Conservation (phyloP, 2,329 filamentous ascomycete species). For the Aspergillus sp. region DNA sequence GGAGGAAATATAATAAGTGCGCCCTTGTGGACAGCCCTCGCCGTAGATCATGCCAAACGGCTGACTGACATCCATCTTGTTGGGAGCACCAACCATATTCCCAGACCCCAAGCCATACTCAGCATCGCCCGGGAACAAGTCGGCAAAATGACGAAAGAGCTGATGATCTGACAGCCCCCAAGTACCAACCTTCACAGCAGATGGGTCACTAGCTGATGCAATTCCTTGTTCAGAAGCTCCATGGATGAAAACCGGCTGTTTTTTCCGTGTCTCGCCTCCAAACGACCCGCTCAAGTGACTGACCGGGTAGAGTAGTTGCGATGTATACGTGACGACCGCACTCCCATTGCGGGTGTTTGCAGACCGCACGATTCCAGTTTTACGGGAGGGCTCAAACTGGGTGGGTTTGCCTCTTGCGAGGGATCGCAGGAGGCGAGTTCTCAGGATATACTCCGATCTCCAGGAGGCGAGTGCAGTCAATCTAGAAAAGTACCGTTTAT, state of each 20-base stretch:
- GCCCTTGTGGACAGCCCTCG: slow-evolving; percentile 81
- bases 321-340: slow-evolving; percentile 80
- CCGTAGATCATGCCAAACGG: slow-evolving; percentile 79
- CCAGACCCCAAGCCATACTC: slow-evolving; percentile 78
- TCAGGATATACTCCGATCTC: slow-evolving; percentile 90
- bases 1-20: slow-evolving; percentile 70
- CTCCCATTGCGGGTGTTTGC: slow-evolving; percentile 63
- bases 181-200: slow-evolving; percentile 69
- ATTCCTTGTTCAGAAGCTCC: slow-evolving; percentile 75
- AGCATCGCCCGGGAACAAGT: slow-evolving; percentile 68
- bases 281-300: slow-evolving; percentile 80
- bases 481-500: slow-evolving; percentile 76
- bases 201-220: slow-evolving; percentile 77
- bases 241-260: slow-evolving; percentile 75
- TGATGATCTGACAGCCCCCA: slow-evolving; percentile 80
- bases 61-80: slow-evolving; percentile 88
- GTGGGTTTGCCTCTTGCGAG: slow-evolving; percentile 75
- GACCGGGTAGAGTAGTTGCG: slow-evolving; percentile 74
- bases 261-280: slow-evolving; percentile 63
- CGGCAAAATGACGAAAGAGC: slow-evolving; percentile 72
- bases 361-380: slow-evolving; percentile 52
- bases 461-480: slow-evolving; percentile 84
- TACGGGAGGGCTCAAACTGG: slow-evolving; percentile 49
- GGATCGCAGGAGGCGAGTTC: slow-evolving; percentile 79
- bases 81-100: slow-evolving; percentile 70